Conservation (phyloP, 306 rosid genomes). For the Lathyrus sativus region DNA sequence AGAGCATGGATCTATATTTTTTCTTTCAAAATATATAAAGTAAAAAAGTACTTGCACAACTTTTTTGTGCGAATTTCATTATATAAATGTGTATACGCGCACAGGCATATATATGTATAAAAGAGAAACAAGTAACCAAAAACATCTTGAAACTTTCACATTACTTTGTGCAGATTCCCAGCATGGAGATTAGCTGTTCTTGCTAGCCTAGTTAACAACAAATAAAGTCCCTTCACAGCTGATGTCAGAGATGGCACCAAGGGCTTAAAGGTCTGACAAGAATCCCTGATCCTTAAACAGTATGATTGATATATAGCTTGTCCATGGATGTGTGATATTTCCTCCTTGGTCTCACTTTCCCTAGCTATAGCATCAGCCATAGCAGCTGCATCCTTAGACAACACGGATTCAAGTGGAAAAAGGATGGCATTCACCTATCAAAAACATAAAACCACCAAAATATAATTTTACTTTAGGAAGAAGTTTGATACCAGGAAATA, state of each 20-base stretch:
- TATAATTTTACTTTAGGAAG: conserved; percentile 33
- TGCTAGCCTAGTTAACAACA: conserved; percentile 83
- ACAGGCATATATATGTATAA: not conserved
- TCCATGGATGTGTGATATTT: conserved; percentile 86
- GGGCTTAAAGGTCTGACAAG: conserved; percentile 74
- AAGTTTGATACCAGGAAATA: conserved; percentile 31
- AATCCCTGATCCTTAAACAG: conserved; percentile 74
- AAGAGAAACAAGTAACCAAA: conserved; percentile 19
- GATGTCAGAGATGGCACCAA: conserved; percentile 71
- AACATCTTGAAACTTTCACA: conserved; percentile 37
- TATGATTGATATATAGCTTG: conserved; percentile 97
- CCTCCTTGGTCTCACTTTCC: conserved; percentile 79
- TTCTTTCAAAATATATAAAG: conserved; percentile 24
- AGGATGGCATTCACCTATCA: conserved; percentile 79
- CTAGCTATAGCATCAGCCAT: conserved; percentile 77
- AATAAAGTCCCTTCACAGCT: conserved; percentile 83
- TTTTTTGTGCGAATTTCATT: not conserved
- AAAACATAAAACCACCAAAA: conserved; percentile 41
- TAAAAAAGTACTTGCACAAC: not conserved
- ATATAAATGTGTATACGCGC: not conserved
- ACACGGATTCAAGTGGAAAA: conserved; percentile 85
- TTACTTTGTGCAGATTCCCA: conserved; percentile 94
- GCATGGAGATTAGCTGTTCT: conserved; percentile 94
- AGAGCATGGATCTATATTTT: conserved; percentile 22
- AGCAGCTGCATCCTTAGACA: conserved; percentile 91